Evolutionary conservation across 108 stramenopile genomes (phyloP).

Genomic region (Nannochloropsis oceanica): DNA sequence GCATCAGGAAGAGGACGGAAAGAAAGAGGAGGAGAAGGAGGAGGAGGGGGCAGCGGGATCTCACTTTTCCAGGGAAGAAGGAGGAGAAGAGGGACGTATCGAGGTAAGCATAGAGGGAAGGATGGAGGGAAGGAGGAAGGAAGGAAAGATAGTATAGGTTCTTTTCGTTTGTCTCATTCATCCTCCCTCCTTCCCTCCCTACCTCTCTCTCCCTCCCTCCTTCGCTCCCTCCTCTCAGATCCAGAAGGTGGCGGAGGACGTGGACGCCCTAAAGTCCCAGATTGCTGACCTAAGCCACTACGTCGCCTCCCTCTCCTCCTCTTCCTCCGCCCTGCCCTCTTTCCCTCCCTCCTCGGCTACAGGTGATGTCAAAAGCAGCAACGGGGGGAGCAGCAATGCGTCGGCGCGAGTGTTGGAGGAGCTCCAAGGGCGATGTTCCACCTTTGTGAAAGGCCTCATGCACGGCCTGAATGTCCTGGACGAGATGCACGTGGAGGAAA

Average conservation of each 20-base stretch:
- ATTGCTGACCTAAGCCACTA: neutral
- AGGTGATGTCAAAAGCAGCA: too few relatives aligned
- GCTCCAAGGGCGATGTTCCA: neutral
- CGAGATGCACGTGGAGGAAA: neutral
- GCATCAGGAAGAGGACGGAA: neutral
- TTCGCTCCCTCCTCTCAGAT: neutral
- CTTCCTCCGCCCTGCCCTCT: neutral
- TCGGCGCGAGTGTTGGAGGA: neutral
- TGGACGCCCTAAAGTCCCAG: neutral
- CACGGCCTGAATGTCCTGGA: neutral
- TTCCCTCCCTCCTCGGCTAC: neutral
- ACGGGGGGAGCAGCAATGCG: too few relatives aligned
- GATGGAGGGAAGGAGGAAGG: neutral
- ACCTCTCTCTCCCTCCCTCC: neutral
- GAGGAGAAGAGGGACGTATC: neutral
- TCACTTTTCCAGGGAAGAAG: too few relatives aligned
- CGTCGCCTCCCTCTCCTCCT: neutral
- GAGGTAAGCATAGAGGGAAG: neutral
- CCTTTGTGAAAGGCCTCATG: neutral
- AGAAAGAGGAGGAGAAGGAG: neutral
- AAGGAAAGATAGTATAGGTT: too few relatives aligned
- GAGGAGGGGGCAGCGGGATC: neutral
- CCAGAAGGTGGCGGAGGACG: neutral
- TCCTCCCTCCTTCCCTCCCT: neutral
- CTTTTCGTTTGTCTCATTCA: neutral